Conservation (phyloP, 1,139 yeast genomes). For the Candida freyschussii region DNA sequence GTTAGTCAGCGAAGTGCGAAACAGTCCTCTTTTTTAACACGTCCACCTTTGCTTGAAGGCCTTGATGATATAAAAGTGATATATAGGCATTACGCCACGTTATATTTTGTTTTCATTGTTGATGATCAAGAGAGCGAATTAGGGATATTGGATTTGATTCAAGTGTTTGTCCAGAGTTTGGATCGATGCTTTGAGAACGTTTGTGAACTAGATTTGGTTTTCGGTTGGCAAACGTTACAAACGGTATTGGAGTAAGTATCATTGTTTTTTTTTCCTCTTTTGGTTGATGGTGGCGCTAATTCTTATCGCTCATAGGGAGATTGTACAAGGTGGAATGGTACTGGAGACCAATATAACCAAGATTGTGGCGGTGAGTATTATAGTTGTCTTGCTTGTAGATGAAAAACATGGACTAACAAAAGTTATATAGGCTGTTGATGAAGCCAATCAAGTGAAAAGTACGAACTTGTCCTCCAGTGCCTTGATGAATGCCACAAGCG, state of each 20-base stretch:
- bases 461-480: conserved; percentile 26
- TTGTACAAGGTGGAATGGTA: conserved; percentile 98
- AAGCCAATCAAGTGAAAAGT: conserved; percentile 21
- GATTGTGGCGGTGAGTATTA: conserved; percentile 45
- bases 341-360: conserved; percentile 83
- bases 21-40: conserved; percentile 78
- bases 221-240: conserved; percentile 95
- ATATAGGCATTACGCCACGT: conserved; percentile 90
- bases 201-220: conserved; percentile 90
- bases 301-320: conserved; percentile 42
- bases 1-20: conserved; percentile 63
- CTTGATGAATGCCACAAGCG: conserved; percentile 34
- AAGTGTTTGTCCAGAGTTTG: conserved; percentile 92
- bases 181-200: conserved; percentile 92
- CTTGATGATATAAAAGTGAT: conserved; percentile 82
- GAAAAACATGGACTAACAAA: not conserved
- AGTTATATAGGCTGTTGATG: conserved; percentile 25
- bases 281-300: not conserved
- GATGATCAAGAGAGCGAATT: conserved; percentile 95
- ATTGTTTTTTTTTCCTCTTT: too few species aligned
- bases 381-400: not conserved
- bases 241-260: conserved; percentile 62
- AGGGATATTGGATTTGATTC: conserved; percentile 89
- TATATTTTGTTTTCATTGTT: conserved; percentile 90
- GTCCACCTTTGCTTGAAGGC: conserved; percentile 70